Evolutionary conservation across 2,329 filamentous ascomycete genomes (phyloP).

Genomic region (Fusarium sororula): DNA sequence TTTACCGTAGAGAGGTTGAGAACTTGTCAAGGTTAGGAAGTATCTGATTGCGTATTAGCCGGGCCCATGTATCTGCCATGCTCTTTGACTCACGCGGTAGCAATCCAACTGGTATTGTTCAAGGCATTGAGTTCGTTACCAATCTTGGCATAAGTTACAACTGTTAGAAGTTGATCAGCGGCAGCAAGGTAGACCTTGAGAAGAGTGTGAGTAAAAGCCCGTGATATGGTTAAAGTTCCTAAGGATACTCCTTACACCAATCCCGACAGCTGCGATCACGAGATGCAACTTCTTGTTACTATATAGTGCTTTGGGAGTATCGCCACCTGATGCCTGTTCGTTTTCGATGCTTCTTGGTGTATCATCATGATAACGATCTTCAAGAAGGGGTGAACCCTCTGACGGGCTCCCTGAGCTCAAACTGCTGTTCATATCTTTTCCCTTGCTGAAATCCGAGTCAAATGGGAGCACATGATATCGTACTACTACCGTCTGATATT

Average conservation of each 20-base stretch:
- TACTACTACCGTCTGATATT: not conserved
- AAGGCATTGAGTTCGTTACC: constrained; percentile 79
- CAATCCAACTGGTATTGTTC: constrained; percentile 80
- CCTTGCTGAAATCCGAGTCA: not conserved
- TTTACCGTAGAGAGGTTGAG: constrained; percentile 79
- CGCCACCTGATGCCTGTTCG: not conserved
- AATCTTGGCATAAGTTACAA: constrained; percentile 81
- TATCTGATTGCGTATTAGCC: constrained; percentile 57
- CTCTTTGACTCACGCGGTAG: constrained; percentile 52
- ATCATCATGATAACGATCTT: not conserved
- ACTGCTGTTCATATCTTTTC: constrained; percentile 19
- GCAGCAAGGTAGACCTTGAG: constrained; percentile 74
- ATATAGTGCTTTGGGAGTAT: constrained; percentile 3
- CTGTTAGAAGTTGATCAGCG: constrained; percentile 79
- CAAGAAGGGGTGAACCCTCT: constrained; percentile 44
- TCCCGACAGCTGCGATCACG: constrained; percentile 50
- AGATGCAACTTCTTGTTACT: constrained; percentile 50
- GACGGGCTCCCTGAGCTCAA: constrained; percentile 4
- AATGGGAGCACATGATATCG: not conserved
- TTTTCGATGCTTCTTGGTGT: constrained; percentile 22
- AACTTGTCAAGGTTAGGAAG: constrained; percentile 77
- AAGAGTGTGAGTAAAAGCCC: not conserved
- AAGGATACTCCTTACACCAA: constrained; percentile 43
- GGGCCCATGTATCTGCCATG: not conserved
- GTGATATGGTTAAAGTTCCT: too few relatives aligned